Evolutionary conservation across 1,139 yeast species (phyloP), one percentile per base, ranked within the genome.

Genomic region (Candida sp.): DNA sequence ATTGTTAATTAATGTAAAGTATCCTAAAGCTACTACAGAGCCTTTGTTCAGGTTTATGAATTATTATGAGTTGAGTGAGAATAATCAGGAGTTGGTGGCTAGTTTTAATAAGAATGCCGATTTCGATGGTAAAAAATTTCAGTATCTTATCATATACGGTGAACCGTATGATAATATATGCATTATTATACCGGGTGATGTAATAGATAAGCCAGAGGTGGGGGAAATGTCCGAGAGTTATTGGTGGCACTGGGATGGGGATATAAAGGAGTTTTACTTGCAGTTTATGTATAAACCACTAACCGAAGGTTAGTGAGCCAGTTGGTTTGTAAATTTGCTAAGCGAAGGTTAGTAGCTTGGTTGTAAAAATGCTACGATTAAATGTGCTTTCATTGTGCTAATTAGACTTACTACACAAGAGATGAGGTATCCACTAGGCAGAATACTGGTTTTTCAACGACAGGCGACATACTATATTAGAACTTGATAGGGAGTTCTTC

Each of bases 151-250:
- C n/a, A 63, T 88, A 0, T 80, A 88, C 22, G 95, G 87, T 0
- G 96, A 87, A 56, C 96, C 96, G 1, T 89, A 87, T 60, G 93
- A 87, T 46, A 86, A 84, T 43, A 70, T 87, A 12, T 85, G 83
- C 3, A 70, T 89, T 49, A 82, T 86, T 43, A 70, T 89, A 5
- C 93, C 93, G 2, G 74, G 80, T 22, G 70, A 64, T 25, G 77
- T 83, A 21, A 63, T 72, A 5, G 86, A 81, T 52, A 68, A 71
- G 49, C 66, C 73, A 1, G 61, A 56, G 3, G 69, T 60, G 4
- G 48, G 51, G 41, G 63, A 60, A 27, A 66, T 66, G 63, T 56
- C 68, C 5, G 70, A 74, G 3, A 67, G 66, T 41, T 76, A 79
- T 44, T 86, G 93, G 90, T 80, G 84, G 63, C 73, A 72, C 57